Conservation (phyloP, 1,284 basidiomycete genomes). For the Ustilago nuda region DNA sequence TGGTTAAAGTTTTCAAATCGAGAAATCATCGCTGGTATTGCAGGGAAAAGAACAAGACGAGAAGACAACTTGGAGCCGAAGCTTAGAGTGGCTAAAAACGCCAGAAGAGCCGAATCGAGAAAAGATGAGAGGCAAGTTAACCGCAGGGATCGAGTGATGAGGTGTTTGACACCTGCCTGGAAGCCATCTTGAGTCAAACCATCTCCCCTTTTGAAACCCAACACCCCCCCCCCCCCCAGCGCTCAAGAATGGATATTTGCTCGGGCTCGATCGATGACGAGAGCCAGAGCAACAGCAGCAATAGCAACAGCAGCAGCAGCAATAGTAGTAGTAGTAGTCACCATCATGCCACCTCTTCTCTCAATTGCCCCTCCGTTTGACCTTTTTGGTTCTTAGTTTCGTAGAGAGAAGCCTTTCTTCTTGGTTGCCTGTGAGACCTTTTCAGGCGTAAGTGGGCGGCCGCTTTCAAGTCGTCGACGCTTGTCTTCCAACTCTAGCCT, state of each 20-base stretch:
- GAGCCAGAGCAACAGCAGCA: background rate
- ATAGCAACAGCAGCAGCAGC: background rate
- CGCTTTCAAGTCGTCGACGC: conserved; percentile 90
- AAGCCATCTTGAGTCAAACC: conserved; percentile 1
- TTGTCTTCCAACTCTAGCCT: conserved; percentile 96
- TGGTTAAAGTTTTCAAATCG: conserved; percentile 14
- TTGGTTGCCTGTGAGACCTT: conserved; percentile 73
- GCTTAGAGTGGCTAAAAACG: background rate
- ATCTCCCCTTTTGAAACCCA: background rate
- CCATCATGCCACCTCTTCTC: background rate
- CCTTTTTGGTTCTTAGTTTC: conserved; percentile 44
- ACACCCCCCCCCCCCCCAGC: background rate
- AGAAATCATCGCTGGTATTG: conserved; percentile 30
- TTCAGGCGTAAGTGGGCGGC: conserved; percentile 79
- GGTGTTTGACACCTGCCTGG: background rate
- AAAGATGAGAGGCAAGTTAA: background rate
- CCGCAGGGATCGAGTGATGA: background rate
- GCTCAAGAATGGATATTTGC: background rate
- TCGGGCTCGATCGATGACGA: conserved; percentile 1
- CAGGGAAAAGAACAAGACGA: conserved; percentile 7
- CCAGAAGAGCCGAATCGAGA: background rate
- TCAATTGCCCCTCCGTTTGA: background rate
- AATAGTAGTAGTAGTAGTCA: background rate
- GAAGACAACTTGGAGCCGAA: conserved; percentile 1
- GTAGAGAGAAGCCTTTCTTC: conserved; percentile 64